Base-by-base conservation (phyloP, 2,329 filamentous ascomycete genomes). In the Penicillium olsonii region DNA sequence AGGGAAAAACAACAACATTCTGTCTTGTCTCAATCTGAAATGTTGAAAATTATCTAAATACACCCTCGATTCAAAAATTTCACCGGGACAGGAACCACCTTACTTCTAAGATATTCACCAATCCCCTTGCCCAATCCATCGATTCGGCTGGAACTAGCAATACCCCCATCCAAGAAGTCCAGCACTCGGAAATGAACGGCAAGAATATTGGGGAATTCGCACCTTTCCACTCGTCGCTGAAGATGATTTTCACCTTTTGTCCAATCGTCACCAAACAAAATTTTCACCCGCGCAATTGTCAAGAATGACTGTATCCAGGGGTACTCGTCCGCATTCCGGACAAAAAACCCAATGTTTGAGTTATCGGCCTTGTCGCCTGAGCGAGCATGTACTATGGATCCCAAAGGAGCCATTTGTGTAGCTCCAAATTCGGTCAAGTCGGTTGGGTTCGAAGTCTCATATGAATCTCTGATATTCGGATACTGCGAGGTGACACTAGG, bases 271-370 rank as follows among this genome's bases (percentile, higher is more conserved):
- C 22, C 22, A 8, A 69, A 46, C 2, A 68, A 53, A 6, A 57
- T 55, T 11, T 19, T 35, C 1, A 57, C 47, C n/a, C 55, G 60
- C 2, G 55, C 27, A 3, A 48, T 46, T 2, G 60, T 60, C 8
- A 68, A 45, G 8, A 67, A 53, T 24, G 44, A 55, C 7, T 66
- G 67, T 5, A 76, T 61, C 72, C 74, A 78, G 3, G 68, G 60
- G 54, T 68, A 79, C 53, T 78, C 75, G 31, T 75, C 71, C 1
- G 53, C 54, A 19, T 65, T 54, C 1, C 69, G 66, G 5, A 73
- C 70, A 47, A 75, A 82, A 54, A 78, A 72, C 0, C 75, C 76
- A 9, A 76, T 65, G 45, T 78, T 78, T 24, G 66, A 67, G 52
- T 79, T 71, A 4, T 69, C 67, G 0, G 68, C 74, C 46, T 78